Evolutionary conservation across 345 rosid genomes (phyloP).

Genomic region (Iberis pinnata): DNA sequence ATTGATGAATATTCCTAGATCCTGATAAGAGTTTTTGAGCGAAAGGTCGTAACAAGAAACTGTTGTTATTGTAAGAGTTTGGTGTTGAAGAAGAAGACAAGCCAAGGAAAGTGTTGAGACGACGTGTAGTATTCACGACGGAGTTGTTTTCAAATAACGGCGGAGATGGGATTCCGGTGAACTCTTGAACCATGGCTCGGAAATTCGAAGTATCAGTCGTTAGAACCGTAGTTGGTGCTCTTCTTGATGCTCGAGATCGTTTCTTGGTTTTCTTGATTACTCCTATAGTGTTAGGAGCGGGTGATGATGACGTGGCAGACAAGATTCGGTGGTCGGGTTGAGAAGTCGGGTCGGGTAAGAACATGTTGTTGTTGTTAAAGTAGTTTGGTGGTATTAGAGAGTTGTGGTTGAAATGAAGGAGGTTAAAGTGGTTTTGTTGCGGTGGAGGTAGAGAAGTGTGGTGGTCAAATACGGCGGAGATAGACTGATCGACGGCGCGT

Average conservation of each 20-base stretch:
- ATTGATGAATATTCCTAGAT: conserved; percentile 26
- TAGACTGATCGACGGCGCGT: conserved; percentile 45
- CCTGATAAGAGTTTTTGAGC: conserved; percentile 33
- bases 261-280: conserved; percentile 63
- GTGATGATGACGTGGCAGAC: conserved; percentile 38
- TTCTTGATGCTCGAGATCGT: conserved; percentile 80
- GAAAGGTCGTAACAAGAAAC: conserved; percentile 48
- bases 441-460: conserved; percentile 29
- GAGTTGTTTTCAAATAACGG: conserved; percentile 56
- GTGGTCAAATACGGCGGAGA: conserved; percentile 45
- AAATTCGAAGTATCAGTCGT: conserved; percentile 86
- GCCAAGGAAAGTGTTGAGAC: conserved; percentile 64
- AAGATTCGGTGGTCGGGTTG: conserved; percentile 47
- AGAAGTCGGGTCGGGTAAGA: conserved; percentile 42
- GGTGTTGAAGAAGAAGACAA: conserved; percentile 34
- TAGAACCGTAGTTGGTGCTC: conserved; percentile 90
- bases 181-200: conserved; percentile 97
- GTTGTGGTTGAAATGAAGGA: conserved; percentile 31
- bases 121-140: conserved; percentile 47
- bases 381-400: conserved; percentile 45
- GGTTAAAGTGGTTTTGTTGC: conserved; percentile 31
- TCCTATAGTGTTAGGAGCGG: conserved; percentile 21
- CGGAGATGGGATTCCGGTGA: conserved; percentile 90
- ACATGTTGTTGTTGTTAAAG: conserved; percentile 45
- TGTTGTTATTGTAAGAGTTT: conserved; percentile 33